A percentile compares a stretch with the other conserved stretches of the same genome.
Evolutionary conservation across 225 moss, liverwort and hornwort species (phyloP).

Genomic region (Lunularia cruciata): DNA sequence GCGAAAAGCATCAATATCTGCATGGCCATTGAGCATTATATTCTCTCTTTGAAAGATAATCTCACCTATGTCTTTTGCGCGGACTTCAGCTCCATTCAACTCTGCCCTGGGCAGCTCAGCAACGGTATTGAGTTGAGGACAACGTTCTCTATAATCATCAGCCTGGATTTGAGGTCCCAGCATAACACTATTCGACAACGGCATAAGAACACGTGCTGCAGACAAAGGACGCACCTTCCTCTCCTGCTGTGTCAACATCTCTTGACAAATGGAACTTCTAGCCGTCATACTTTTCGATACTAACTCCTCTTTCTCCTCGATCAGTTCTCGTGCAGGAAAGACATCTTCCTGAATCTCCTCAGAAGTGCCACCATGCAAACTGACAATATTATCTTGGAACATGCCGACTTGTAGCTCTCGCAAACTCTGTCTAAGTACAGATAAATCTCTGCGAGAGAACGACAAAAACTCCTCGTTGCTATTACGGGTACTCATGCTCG

Average conservation of each 20-base stretch:
- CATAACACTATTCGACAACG: conserved; percentile 29
- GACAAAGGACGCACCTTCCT: conserved; percentile 48
- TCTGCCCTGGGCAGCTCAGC: conserved; percentile 11
- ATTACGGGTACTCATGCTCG: conserved; percentile 21
- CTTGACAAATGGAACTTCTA: conserved; percentile 28
- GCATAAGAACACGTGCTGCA: conserved; percentile 32
- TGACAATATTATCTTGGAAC: conserved; percentile 14
- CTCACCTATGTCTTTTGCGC: conserved; percentile 7
- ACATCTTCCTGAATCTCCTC: conserved; percentile 51
- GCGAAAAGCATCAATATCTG: conserved; percentile 21
- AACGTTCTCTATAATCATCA: conserved; percentile 26
- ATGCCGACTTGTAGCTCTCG: conserved; percentile 33
- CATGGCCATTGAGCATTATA: conserved; percentile 2
- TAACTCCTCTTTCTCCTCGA: conserved; percentile 23
- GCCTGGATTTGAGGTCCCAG: conserved; percentile 21
- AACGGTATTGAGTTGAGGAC: conserved; percentile 10
- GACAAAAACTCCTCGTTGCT: conserved; percentile 32
- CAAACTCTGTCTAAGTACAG: conserved; percentile 44
- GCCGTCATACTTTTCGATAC: conserved; percentile 8
- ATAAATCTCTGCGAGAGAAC: conserved; percentile 46
- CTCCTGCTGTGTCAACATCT: conserved; percentile 46
- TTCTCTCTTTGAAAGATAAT: conserved; percentile 19
- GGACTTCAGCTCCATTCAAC: conserved; percentile 22
- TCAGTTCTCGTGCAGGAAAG: conserved; percentile 1
- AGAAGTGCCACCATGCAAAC: conserved; percentile 15